A percentile compares a stretch with the other conserved stretches of the same genome.
Conservation (phyloP, 1,139 yeast species). For the Candida gigantensis region DNA sequence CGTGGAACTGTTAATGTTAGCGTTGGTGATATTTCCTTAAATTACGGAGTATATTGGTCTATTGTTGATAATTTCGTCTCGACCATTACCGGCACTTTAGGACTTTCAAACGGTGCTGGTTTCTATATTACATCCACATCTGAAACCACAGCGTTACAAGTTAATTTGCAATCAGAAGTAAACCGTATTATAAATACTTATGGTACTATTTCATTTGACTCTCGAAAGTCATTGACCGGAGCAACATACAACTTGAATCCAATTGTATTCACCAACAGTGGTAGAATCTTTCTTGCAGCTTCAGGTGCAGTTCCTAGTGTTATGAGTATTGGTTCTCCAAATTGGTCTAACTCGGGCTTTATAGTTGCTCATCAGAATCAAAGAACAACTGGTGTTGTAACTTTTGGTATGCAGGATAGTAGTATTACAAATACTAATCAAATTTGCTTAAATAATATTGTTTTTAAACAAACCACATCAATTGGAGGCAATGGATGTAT, state of each 20-base stretch:
- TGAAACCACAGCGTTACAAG: slow-evolving; percentile 13
- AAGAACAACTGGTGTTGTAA: slow-evolving; percentile 20
- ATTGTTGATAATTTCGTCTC: slow-evolving; percentile 30
- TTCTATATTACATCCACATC: slow-evolving; percentile 17
- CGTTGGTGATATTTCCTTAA: slow-evolving; percentile 27
- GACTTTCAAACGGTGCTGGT: slow-evolving; percentile 22
- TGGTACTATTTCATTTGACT: slow-evolving; percentile 27
- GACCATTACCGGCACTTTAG: slow-evolving; percentile 24
- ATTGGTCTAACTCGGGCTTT: neutral
- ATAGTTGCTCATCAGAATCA: slow-evolving; percentile 10
- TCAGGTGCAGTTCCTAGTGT: slow-evolving; percentile 22
- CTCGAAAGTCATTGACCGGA: slow-evolving; percentile 18
- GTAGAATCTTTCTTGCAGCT: slow-evolving; percentile 29
- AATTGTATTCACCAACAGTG: slow-evolving; percentile 26
- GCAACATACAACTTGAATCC: slow-evolving; percentile 23
- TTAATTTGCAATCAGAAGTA: slow-evolving; percentile 14
- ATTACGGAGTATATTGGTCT: slow-evolving; percentile 33
- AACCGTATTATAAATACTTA: slow-evolving; percentile 20
- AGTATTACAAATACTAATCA: slow-evolving; percentile 29
- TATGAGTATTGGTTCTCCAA: slow-evolving; percentile 21
- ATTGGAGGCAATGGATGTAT: slow-evolving; percentile 32
- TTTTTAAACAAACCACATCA: slow-evolving; percentile 25
- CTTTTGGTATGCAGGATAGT: slow-evolving; percentile 20
- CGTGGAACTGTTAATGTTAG: slow-evolving; percentile 19
- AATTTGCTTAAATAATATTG: slow-evolving; percentile 28